Conservation (phyloP, 75 land plant genomes). For the Sequoia sempervirens region DNA sequence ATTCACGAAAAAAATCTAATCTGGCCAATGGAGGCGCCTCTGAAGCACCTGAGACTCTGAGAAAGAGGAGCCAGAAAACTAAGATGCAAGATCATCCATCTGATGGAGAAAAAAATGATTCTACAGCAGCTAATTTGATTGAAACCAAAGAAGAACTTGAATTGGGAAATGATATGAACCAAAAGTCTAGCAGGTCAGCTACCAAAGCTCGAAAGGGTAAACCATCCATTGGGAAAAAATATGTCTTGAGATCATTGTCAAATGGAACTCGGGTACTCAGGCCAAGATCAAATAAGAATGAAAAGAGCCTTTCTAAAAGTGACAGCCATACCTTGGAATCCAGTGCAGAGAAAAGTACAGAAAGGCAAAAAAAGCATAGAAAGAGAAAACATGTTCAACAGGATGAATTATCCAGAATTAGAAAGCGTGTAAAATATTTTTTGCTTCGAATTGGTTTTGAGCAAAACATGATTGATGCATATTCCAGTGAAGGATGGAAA, state of each 20-base stretch:
- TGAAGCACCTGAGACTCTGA: background rate
- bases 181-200: conserved; percentile 1
- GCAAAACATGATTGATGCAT: conserved; percentile 65
- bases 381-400: background rate
- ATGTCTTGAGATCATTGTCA: conserved; percentile 9
- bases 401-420: conserved; percentile 46
- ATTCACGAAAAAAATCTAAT: background rate
- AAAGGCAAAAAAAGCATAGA: background rate
- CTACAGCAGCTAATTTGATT: background rate
- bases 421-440: conserved; percentile 43
- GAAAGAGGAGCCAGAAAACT: background rate
- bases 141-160: background rate
- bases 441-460: conserved; percentile 42
- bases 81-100: background rate
- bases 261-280: background rate
- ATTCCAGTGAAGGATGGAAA: conserved; percentile 74
- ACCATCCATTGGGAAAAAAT: background rate
- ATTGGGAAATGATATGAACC: background rate
- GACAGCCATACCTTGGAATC: background rate
- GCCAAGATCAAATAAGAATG: background rate
- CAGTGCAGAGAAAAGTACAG: conserved; percentile 4
- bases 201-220: background rate
- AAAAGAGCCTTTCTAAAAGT: background rate
- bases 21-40: background rate
- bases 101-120: background rate